phyloP scores from a whole-genome alignment of 2,329 filamentous ascomycete genomes.

The Coniochaeta pulveracea region DNA sequence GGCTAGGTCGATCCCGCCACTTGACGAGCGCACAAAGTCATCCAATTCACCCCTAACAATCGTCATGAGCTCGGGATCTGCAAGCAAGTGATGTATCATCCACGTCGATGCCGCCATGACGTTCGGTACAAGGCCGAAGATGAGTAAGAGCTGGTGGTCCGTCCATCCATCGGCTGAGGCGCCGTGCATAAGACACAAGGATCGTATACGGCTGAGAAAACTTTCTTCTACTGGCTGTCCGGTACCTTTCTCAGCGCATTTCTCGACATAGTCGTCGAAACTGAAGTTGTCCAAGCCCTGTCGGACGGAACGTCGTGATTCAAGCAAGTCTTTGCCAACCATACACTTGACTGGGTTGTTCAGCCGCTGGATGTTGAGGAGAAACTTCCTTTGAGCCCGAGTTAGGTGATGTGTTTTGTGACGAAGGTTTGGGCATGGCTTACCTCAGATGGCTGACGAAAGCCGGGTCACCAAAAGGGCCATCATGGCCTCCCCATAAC shows the following conservation, averaged over 20 bases:
- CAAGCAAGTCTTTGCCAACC: conserved; percentile 1
- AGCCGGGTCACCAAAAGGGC: conserved; percentile 2
- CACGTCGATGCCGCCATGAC: conserved; percentile 7
- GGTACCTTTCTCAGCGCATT: not conserved
- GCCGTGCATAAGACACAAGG: conserved; percentile 3
- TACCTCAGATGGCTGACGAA: conserved; percentile 2
- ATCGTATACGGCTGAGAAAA: not conserved
- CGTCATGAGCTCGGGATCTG: not conserved
- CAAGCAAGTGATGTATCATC: conserved; percentile 6
- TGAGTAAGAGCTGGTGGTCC: conserved; percentile 8
- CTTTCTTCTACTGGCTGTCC: conserved; percentile 1
- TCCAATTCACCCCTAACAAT: conserved; percentile 3
- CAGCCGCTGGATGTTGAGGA: conserved; percentile 5
- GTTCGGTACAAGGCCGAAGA: conserved; percentile 7
- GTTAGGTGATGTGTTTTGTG: not conserved
- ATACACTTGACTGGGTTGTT: conserved; percentile 5
- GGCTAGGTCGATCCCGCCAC: conserved; percentile 2
- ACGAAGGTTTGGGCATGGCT: no score
- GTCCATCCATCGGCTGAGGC: conserved; percentile 7
- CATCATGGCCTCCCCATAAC: conserved; percentile 6
- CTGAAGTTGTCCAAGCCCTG: not conserved
- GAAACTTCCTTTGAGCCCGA: not conserved
- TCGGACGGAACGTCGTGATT: conserved; percentile 4
- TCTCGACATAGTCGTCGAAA: not conserved
- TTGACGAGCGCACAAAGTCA: not conserved